Base-by-base conservation (phyloP, 176 grass and related monocot species). In the Oryza glaberrima region DNA sequence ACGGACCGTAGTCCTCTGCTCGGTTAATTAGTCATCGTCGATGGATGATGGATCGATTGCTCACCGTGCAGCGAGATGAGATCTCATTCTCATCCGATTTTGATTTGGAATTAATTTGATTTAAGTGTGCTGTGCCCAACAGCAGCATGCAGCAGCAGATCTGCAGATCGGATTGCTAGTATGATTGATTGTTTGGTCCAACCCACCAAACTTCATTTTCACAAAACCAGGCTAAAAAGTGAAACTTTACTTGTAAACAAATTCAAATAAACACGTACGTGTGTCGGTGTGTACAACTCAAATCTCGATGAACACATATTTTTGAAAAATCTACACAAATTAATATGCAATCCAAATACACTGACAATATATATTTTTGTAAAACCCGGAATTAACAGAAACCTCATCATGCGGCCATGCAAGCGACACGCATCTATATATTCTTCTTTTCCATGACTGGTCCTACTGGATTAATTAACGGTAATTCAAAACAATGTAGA, bases 131-230 rank as follows among this genome's bases (percentile, higher is more conserved):
- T 48, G 9, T 35, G 16, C 64, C 64, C 2, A 26, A 19, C 54
- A 86, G 75, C 72, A 75, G 22, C 46, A 69, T 79, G 75, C 72
- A 75, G 65, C 58, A 51, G 19, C 52, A 58, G 54, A 58, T 58
- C 58, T 40, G 19, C 52, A 58, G 54, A 58, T 58, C 54, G 19
- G 54, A 58, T 58, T 3, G 54, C 10, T 60, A 13, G 15, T 4
- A 60, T 76, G 51, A 65, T 77, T 30, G 30, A 32, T 32, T 32
- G 86, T 83, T 77, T 41, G 41, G 73, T 69, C 36, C 30, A 64
- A 82, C 69, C 86, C 66, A 77, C 86, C 40, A n/a, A 28, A 14
- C 77, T 65, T 84, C 12, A 23, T 8, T 38, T 23, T 38, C 17
- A 85, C 46, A 8, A 4, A 30, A 63, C 15, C 58, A n/a, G 5